Base-by-base conservation (phyloP, 768 basidiomycete species). In the Suillus decipiens region DNA sequence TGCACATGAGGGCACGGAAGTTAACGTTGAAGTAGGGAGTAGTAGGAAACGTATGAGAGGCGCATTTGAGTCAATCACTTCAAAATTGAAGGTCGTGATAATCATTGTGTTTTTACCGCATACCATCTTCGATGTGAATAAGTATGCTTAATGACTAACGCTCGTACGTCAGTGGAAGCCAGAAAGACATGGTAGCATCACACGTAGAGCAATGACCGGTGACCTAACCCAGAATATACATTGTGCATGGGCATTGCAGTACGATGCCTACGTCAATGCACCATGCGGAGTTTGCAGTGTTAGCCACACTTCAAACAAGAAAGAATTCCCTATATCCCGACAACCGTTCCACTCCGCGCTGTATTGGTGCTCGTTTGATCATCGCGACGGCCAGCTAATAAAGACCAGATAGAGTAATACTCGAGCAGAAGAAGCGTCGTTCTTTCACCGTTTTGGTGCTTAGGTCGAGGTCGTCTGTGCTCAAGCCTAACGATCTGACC, bases 361-460 rank as follows among this genome's bases (percentile, higher is more conserved):
- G 89, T 89, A 70, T 91, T 91, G 0, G 88, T 85, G 69, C 89
- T 91, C 1, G 84, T 90, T 73, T 90, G 84, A 39, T 80, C 81
- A 72, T 92, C 91, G 60, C 84, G 80, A 69, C 89, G 89, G 28
- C 84, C 89, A n/a, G 89, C 86, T 72, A 86, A 89, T 2, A 86
- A 89, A 53, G 91, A 86, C 86, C 89, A 64, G 45, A 59, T 2
- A 41, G 33, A 15, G 10, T 31, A 15, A 19, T n/a, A n/a, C 43
- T 43, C 9, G 12, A n/a, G 33, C 10, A 6, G 12, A 33, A 22
- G n/a, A 54, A 54, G n/a, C 37, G 14, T 17, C 19, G 5, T 11
- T 24, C 11, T 69, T 80, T n/a, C 63, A 83, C 82, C 17, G 87
- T 92, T 71, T 98, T 96, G 3, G 90, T 95, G 0, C 83, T 73